phyloP scores from a whole-genome alignment of 352 stramenopile species.

The Phytophthora multivora region DNA sequence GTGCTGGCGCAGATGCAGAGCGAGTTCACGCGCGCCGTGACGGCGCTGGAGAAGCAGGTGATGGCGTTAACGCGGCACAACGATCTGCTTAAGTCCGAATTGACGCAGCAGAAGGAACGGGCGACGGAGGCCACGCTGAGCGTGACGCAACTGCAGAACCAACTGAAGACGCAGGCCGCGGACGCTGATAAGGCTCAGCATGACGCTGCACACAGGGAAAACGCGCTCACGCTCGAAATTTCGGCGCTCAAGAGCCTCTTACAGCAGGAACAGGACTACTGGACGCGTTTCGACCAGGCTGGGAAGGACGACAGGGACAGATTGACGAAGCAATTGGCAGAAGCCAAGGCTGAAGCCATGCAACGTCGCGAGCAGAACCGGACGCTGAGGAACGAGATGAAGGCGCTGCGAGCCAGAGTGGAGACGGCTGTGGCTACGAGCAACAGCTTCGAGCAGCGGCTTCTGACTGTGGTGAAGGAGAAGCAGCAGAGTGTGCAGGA shows the following conservation, averaged over 20 bases:
- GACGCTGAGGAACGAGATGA: constrained; percentile 43
- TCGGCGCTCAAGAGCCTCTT: constrained; percentile 43
- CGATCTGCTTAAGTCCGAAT: constrained; percentile 39
- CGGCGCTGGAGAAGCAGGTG: constrained; percentile 65
- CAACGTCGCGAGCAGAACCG: constrained; percentile 43
- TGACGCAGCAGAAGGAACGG: constrained; percentile 21
- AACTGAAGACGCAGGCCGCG: constrained; percentile 24
- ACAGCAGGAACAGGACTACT: constrained; percentile 60
- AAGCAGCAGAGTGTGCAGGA: constrained; percentile 43
- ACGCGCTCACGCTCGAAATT: constrained; percentile 40
- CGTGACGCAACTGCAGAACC: constrained; percentile 23
- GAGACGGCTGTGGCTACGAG: constrained; percentile 53
- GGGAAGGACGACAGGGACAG: constrained; percentile 38
- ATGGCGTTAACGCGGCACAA: constrained; percentile 55
- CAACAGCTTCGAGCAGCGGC: constrained; percentile 55
- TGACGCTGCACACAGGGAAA: constrained; percentile 21
- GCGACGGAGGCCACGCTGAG: constrained; percentile 10
- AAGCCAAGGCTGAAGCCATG: constrained; percentile 36
- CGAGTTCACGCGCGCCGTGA: constrained; percentile 58
- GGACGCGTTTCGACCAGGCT: constrained; percentile 30
- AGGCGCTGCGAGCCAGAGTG: constrained; percentile 51
- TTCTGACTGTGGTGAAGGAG: constrained; percentile 49
- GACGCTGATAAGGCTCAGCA: constrained; percentile 14
- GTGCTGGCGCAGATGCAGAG: constrained; percentile 62
- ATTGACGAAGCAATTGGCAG: constrained; percentile 31